A percentile compares a stretch with the other conserved stretches of the same genome.
phyloP scores from a whole-genome alignment of 2,329 filamentous ascomycete species.

The Orbilia brochopaga region DNA sequence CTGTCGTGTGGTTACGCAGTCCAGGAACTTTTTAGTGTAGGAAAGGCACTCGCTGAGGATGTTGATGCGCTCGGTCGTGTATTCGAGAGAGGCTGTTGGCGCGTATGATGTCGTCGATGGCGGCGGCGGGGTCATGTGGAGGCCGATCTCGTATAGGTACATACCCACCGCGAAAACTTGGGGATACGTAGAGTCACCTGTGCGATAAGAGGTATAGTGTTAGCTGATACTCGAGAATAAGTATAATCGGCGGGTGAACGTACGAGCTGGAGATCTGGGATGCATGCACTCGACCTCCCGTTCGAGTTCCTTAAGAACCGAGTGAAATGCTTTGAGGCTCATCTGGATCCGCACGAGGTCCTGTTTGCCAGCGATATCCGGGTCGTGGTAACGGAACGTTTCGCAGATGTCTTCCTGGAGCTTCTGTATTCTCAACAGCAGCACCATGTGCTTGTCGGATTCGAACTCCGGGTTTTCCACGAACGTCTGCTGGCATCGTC shows the following conservation, averaged over 20 bases:
- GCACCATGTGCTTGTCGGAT: constrained; percentile 54
- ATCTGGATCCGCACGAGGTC: constrained; percentile 54
- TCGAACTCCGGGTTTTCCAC: constrained; percentile 47
- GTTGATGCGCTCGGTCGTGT: constrained; percentile 41
- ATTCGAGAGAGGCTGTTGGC: constrained; percentile 27
- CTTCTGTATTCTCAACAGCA: constrained; percentile 53
- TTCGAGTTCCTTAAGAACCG: constrained; percentile 53
- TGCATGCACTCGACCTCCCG: constrained; percentile 51
- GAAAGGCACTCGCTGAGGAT: constrained; percentile 42
- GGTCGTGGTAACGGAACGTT: constrained; percentile 54
- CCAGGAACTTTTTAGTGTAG: constrained; percentile 33
- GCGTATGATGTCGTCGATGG: constrained; percentile 26
- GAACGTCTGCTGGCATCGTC: constrained; percentile 53
- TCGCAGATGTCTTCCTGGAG: constrained; percentile 55
- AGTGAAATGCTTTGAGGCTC: constrained; percentile 53
- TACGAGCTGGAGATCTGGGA: constrained; percentile 47
- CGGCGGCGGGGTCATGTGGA: constrained; percentile 43
- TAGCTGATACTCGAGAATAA: constrained; percentile 34
- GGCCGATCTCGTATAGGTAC: constrained; percentile 51
- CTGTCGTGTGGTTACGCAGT: constrained; percentile 32
- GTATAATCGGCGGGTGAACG: background rate
- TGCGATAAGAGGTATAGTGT: constrained; percentile 47
- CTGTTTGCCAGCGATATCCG: constrained; percentile 45
- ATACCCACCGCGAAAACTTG: constrained; percentile 54
- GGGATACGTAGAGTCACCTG: constrained; percentile 39